Conservation (phyloP, 108 stramenopile genomes). For the Pseudonitzschia multistriata region DNA sequence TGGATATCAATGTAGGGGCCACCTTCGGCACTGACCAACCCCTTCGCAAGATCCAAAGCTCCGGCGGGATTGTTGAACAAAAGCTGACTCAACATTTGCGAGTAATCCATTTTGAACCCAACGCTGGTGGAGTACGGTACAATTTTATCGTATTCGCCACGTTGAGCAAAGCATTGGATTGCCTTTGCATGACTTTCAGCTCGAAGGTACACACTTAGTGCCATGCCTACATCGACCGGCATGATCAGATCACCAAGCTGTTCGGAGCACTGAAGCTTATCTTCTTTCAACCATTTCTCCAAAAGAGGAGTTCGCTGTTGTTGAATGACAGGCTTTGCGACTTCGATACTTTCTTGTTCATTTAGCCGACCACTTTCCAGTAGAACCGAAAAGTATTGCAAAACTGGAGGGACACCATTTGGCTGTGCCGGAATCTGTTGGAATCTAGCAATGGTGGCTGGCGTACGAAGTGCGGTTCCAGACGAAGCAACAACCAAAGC, state of each 20-base stretch:
- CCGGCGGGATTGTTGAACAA: slow-evolving; percentile 96
- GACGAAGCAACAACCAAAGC: slow-evolving; percentile 90
- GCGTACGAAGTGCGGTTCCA: slow-evolving; percentile 90
- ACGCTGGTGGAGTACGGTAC: slow-evolving; percentile 96
- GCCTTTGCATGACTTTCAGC: slow-evolving; percentile 97
- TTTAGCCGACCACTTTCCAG: slow-evolving; percentile 95
- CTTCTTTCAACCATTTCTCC: slow-evolving; percentile 99
- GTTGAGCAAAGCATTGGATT: slow-evolving; percentile 97
- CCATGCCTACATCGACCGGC: slow-evolving; percentile 94
- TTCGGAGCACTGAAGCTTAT: slow-evolving; percentile 93
- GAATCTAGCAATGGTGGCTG: slow-evolving; percentile 96
- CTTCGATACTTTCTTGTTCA: slow-evolving; percentile 96
- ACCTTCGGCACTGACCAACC: slow-evolving; percentile 90
- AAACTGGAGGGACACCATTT: slow-evolving; percentile 94
- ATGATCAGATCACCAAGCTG: slow-evolving; percentile 96
- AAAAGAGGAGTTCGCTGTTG: slow-evolving; percentile 95
- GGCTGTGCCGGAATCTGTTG: slow-evolving; percentile 97
- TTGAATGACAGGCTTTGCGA: slow-evolving; percentile 94
- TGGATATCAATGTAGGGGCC: slow-evolving; percentile 95
- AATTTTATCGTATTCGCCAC: slow-evolving; percentile 99
- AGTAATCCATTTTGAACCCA: slow-evolving; percentile 96
- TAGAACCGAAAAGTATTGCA: slow-evolving; percentile 97
- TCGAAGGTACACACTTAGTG: slow-evolving; percentile 94
- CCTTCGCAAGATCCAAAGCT: slow-evolving; percentile 96
- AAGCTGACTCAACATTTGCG: slow-evolving; percentile 95